A percentile compares a stretch with the other conserved stretches of the same genome.
phyloP scores from a whole-genome alignment of 2,329 filamentous ascomycete species.

The Penicillium sp. region DNA sequence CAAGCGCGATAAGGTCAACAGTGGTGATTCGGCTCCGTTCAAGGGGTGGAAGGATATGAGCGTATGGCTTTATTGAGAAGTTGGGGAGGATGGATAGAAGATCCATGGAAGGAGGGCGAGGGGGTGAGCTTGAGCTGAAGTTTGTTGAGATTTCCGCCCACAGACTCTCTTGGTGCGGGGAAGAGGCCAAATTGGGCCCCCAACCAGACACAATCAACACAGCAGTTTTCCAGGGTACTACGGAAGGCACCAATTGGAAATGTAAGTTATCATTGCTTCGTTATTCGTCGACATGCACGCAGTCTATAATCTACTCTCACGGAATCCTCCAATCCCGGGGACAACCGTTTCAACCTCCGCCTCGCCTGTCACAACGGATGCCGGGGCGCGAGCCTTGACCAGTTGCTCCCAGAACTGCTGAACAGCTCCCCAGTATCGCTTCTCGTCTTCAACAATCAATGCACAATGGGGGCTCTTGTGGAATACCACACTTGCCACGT shows the following conservation, averaged over 20 bases:
- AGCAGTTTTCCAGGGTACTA: not conserved
- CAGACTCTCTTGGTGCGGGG: slow-evolving; percentile 1
- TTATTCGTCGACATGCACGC: not conserved
- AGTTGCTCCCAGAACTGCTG: slow-evolving; percentile 15
- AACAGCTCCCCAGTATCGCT: slow-evolving; percentile 19
- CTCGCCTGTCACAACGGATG: not conserved
- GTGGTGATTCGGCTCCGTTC: slow-evolving; percentile 79
- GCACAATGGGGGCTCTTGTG: slow-evolving; percentile 19
- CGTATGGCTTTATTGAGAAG: slow-evolving; percentile 73
- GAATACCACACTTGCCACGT: slow-evolving; percentile 12
- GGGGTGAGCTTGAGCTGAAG: slow-evolving; percentile 3
- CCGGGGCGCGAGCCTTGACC: not conserved
- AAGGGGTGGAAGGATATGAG: slow-evolving; percentile 76
- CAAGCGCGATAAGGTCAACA: slow-evolving; percentile 82
- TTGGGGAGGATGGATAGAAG: slow-evolving; percentile 79
- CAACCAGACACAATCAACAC: not conserved
- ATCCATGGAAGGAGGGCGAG: slow-evolving; percentile 58
- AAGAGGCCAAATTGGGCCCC: not conserved
- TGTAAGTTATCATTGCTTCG: not conserved
- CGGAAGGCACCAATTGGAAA: not conserved
- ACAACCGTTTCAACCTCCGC: not conserved
- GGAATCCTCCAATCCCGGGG: not conserved
- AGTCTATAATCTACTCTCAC: slow-evolving; percentile 12
- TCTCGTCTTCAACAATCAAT: slow-evolving; percentile 21
- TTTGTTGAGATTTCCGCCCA: not conserved